Evolutionary conservation across 2,329 filamentous ascomycete species (phyloP).

Genomic region (Septoria petroselini): DNA sequence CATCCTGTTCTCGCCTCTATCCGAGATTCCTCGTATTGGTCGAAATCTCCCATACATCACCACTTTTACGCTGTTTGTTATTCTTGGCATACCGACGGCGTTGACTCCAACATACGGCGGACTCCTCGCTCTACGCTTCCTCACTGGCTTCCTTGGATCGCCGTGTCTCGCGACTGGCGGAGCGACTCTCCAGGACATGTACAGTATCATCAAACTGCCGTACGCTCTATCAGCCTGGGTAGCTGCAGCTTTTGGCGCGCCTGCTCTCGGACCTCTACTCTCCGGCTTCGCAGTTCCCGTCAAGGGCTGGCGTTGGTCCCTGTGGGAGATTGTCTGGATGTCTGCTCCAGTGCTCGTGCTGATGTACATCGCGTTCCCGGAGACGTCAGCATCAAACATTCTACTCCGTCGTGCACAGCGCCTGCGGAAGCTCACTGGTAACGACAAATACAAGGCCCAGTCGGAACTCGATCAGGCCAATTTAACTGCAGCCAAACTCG

Average conservation of each 20-base stretch:
- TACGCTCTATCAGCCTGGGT: constrained; percentile 47
- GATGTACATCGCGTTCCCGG: constrained; percentile 58
- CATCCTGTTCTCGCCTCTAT: constrained; percentile 63
- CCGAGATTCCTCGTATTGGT: constrained; percentile 64
- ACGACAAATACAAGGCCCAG: constrained; percentile 56
- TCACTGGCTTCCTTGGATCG: constrained; percentile 62
- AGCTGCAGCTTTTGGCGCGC: constrained; percentile 44
- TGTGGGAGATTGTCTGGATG: constrained; percentile 63
- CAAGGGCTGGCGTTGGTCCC: constrained; percentile 61
- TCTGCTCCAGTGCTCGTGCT: constrained; percentile 57
- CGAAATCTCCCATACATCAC: constrained; percentile 65
- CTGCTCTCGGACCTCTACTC: constrained; percentile 60
- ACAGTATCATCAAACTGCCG: constrained; percentile 44
- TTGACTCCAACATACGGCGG: constrained; percentile 61
- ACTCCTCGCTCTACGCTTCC: constrained; percentile 56
- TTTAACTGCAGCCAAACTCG: constrained; percentile 48
- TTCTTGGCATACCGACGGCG: constrained; percentile 64
- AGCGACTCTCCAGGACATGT: constrained; percentile 56
- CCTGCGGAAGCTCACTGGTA: constrained; percentile 61
- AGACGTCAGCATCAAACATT: constrained; percentile 60
- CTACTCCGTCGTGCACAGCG: constrained; percentile 59
- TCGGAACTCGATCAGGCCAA: constrained; percentile 62
- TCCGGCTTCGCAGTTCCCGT: constrained; percentile 59
- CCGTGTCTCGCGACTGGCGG: constrained; percentile 62
- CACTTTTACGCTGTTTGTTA: constrained; percentile 66